Evolutionary conservation across 1,284 basidiomycete species (phyloP).

Genomic region (Ceratobasidium sp.): DNA sequence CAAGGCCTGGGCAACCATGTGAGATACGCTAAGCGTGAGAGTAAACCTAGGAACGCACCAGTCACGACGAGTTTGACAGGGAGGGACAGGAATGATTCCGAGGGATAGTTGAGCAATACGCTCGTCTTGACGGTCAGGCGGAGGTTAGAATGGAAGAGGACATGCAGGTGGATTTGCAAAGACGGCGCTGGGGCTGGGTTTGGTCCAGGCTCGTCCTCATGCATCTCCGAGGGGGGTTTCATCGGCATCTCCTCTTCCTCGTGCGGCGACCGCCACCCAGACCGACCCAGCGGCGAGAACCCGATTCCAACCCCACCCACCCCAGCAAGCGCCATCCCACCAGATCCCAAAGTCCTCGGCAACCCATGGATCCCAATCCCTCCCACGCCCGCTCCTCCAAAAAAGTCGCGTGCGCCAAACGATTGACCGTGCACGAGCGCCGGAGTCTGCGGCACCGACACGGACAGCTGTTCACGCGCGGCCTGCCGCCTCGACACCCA

Average conservation of each 20-base stretch:
- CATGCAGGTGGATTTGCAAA: constrained; percentile 79
- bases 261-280: constrained; percentile 15
- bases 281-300: constrained; percentile 35
- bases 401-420: constrained; percentile 43
- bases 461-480: constrained; percentile 60
- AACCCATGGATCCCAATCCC: constrained; percentile 43
- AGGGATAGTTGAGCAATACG: constrained; percentile 96
- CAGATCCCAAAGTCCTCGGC: constrained; percentile 36
- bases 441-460: constrained; percentile 63
- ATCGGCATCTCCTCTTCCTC: constrained; percentile 2
- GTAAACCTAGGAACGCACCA: constrained; percentile 53
- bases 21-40: constrained; percentile 9
- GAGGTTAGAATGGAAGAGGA: constrained; percentile 81
- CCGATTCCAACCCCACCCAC: constrained; percentile 39
- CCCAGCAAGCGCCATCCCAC: constrained; percentile 34
- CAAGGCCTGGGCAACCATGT: constrained; percentile 62
- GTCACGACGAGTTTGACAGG: constrained; percentile 93
- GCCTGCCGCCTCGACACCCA: constrained; percentile 79
- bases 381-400: constrained; percentile 34
- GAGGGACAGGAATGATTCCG: constrained; percentile 93
- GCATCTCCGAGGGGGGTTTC: constrained; percentile 5
- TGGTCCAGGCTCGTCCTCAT: constrained; percentile 7
- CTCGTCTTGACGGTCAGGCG: constrained; percentile 90
- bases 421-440: constrained; percentile 5
- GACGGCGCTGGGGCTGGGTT: constrained; percentile 56